Base-by-base conservation (phyloP, 352 stramenopile genomes). In the Elongisporangium prolatum region DNA sequence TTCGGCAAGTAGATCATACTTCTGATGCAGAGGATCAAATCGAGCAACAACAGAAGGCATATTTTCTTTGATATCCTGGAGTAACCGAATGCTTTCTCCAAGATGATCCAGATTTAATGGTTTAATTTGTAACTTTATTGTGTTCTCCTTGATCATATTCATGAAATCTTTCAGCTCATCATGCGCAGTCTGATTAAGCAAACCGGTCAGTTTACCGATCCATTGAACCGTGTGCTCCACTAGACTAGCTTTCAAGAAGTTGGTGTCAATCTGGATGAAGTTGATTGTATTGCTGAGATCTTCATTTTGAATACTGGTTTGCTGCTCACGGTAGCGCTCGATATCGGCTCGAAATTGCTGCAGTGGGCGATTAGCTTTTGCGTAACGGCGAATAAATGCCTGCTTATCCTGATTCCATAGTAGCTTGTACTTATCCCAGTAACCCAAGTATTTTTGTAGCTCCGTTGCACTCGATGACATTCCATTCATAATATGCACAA, bases 401-500 rank as follows among this genome's bases (percentile, higher is more conserved):
- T 97, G 91, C 60, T 97, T 97, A 71, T 97, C 90, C 68, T 97
- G 93, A 51, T 97, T 96, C 91, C 91, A 98, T 0, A 98, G 66
- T 17, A 95, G 63, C 47, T 93, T 96, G 75, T 97, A 97, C 71
- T 97, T 97, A 63, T 98, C 90, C 92, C 92, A 98, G 64, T 98
- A 98, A 16, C 88, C 89, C 17, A 98, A 71, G 60, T 98, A 97
- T 65, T 97, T 98, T 64, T 98, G 90, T 6, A 98, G 65, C 59
- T 98, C 89, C 5, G 91, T 97, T 3, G 90, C 89, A 57, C 85
- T 97, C 0, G 89, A 93, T 2, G 83, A 94, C 90, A 98, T 98
- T 11, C 93, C 93, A 65, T 98, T 98, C 91, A 98, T 98, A 56
- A 98, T 97, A 53, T 97, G 86, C 1, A 98, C 91, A 7, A 97